These are phyloP conservation scores for Cicer arietinum DNA, from an alignment of 306 rosid genomes.

Conservation along the genomic window DNA sequence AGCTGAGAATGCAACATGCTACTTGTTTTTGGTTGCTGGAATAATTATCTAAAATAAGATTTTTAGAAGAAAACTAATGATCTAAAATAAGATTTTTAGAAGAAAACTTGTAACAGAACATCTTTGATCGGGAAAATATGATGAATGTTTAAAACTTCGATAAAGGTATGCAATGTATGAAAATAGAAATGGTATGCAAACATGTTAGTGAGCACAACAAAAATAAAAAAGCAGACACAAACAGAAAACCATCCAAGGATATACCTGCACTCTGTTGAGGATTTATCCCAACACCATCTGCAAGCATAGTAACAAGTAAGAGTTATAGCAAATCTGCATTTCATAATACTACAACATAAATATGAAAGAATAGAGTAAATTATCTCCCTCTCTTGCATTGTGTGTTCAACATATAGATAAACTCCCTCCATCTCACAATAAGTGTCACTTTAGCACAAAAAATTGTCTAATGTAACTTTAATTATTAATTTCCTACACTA, in stretches of 20 bases:
- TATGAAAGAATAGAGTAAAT: neutral
- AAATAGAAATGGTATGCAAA: neutral
- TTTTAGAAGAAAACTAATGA: neutral
- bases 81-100: neutral
- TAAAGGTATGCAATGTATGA: neutral
- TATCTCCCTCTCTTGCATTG: neutral
- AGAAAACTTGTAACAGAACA: slow-evolving; percentile 1
- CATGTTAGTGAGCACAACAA: neutral
- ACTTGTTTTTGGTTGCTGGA: neutral
- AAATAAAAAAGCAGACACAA: neutral
- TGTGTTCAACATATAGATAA: neutral
- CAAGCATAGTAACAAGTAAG: slow-evolving; percentile 37
- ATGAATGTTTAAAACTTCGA: slow-evolving; percentile 2
- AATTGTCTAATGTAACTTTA: too few relatives aligned
- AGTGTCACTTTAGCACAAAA: too few relatives aligned
- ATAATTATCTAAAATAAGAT: neutral
- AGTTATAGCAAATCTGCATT: slow-evolving; percentile 17
- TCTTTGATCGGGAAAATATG: neutral
- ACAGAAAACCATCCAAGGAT: slow-evolving; percentile 16
- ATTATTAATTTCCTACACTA: too few relatives aligned
- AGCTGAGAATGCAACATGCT: neutral
- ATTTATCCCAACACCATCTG: slow-evolving; percentile 97
- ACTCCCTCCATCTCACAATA: too few relatives aligned
- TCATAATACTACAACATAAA: slow-evolving; percentile 18
- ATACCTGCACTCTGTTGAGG: slow-evolving; percentile 99